A percentile compares a stretch with the other conserved stretches of the same genome.
phyloP scores from a whole-genome alignment of 306 rosid species.

The Citrullus colocynthis region DNA sequence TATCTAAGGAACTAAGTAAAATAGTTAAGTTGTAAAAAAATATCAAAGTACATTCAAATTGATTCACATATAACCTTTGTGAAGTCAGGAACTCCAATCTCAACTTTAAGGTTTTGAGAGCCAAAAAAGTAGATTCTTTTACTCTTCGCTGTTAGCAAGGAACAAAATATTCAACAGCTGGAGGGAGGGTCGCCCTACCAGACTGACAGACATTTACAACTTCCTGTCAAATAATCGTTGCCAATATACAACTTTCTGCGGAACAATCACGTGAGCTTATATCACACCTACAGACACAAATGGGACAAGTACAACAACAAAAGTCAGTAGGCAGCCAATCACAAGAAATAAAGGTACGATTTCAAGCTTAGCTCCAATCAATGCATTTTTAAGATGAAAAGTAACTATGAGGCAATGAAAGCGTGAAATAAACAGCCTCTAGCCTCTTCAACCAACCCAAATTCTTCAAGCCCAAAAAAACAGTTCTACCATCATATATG shows the following conservation, averaged over 20 bases:
- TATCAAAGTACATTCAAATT: constrained; percentile 4
- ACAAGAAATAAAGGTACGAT: neutral
- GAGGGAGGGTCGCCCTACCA: constrained; percentile 14
- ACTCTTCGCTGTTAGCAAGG: constrained; percentile 6
- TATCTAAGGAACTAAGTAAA: neutral
- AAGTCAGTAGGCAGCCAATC: neutral
- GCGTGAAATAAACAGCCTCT: no score
- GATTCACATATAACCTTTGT: constrained; percentile 7
- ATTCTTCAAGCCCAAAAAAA: neutral
- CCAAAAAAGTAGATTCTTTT: constrained; percentile 6
- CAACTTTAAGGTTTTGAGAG: constrained; percentile 12
- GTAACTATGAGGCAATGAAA: neutral
- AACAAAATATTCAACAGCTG: constrained; percentile 9
- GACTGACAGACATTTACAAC: constrained; percentile 20
- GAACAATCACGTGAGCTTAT: constrained; percentile 9
- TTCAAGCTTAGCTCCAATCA: neutral
- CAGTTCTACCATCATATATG: neutral
- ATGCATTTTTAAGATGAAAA: neutral
- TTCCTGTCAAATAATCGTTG: constrained; percentile 10
- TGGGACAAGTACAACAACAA: neutral
- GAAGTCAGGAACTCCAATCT: constrained; percentile 3
- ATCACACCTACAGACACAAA: constrained; percentile 20
- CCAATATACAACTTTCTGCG: constrained; percentile 1
- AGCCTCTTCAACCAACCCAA: neutral
- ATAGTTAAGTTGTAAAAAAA: neutral